Conservation (phyloP, 1,284 basidiomycete genomes). For the Tremellales sp. region DNA sequence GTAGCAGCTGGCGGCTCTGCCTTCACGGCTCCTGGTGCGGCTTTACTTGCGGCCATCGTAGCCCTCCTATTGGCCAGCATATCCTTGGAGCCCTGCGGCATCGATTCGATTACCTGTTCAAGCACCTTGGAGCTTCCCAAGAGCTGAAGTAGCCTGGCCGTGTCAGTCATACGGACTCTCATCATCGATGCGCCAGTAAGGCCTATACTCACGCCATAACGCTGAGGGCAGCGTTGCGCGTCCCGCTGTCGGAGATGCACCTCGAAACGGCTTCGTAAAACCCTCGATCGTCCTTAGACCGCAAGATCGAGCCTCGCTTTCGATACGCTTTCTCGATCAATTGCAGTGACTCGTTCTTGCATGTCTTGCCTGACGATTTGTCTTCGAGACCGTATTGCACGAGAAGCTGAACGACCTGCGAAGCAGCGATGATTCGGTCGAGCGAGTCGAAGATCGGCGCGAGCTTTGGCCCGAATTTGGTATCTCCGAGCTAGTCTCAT, state of each 20-base stretch:
- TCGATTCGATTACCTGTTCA: slow-evolving; percentile 31
- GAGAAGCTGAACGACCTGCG: slow-evolving; percentile 70
- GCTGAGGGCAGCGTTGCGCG: slow-evolving; percentile 41
- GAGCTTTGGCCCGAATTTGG: slow-evolving; percentile 51
- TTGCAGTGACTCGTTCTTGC: slow-evolving; percentile 41
- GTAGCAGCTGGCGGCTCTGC: slow-evolving; percentile 9
- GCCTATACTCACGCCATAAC: slow-evolving; percentile 44
- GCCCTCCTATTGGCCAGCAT: slow-evolving; percentile 45
- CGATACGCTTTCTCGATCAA: slow-evolving; percentile 45
- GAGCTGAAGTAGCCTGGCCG: slow-evolving; percentile 34
- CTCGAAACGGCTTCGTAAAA: slow-evolving; percentile 51
- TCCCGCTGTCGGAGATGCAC: slow-evolving; percentile 55
- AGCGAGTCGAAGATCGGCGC: slow-evolving; percentile 52
- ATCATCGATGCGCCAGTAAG: neutral
- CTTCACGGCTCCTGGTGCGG: slow-evolving; percentile 7
- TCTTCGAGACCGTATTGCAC: slow-evolving; percentile 61
- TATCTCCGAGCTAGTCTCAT: slow-evolving; percentile 56
- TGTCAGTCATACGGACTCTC: neutral
- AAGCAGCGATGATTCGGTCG: slow-evolving; percentile 47
- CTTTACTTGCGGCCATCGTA: slow-evolving; percentile 34
- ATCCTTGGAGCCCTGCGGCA: slow-evolving; percentile 39
- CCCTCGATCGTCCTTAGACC: slow-evolving; percentile 35
- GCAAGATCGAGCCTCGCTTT: slow-evolving; percentile 40
- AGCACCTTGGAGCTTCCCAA: slow-evolving; percentile 39
- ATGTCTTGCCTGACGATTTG: slow-evolving; percentile 43